Base-by-base conservation (phyloP, 345 rosid species). In the Camelina sativa region DNA sequence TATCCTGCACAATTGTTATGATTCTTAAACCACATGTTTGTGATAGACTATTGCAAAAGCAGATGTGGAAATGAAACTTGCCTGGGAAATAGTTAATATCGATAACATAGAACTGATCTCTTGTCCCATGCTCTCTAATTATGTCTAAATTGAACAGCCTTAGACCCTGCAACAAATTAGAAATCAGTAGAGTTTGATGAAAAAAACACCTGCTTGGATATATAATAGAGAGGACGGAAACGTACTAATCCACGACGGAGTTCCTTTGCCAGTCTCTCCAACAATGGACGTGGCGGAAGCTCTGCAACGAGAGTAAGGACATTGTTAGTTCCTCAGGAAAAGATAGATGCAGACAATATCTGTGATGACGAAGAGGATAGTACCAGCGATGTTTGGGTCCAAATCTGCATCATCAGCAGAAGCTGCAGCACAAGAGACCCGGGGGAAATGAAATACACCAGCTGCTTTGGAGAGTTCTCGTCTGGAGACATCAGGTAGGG, bases 61-160 rank as follows among this genome's bases (percentile, higher is more conserved):
- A n/a, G 15, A 20, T 10, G 10, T 13, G 58, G 34, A 23, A 22
- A 38, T 15, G 9, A 13, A 70, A 92, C 95, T 61, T 61, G 50
- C 65, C 50, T 52, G 97, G 95, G 66, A 91, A 89, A 83, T 91
- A 91, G 74, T 91, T 91, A 22, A 91, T 88, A 84, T 88, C 95
- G 13, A 91, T 88, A 60, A 89, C 91, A 73, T 85, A 91, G 67
- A 82, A 91, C 57, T 50, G 90, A 75, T 91, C 89, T 71, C 84
- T 78, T 13, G 81, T 84, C 59, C 91, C 93, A 56, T 86, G 90
- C 73, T 91, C 97, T 65, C 93, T 80, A 55, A 91, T 88, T 11
- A 91, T 85, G 71, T 89, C 97, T 65, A 91, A 80, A 80, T 91
- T 89, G 84, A 91, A 91, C 47, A 91, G 79, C 75, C 87, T 80